phyloP scores from a whole-genome alignment of 805 yeast genomes.

The Isabelozyma pseudorhagii region DNA sequence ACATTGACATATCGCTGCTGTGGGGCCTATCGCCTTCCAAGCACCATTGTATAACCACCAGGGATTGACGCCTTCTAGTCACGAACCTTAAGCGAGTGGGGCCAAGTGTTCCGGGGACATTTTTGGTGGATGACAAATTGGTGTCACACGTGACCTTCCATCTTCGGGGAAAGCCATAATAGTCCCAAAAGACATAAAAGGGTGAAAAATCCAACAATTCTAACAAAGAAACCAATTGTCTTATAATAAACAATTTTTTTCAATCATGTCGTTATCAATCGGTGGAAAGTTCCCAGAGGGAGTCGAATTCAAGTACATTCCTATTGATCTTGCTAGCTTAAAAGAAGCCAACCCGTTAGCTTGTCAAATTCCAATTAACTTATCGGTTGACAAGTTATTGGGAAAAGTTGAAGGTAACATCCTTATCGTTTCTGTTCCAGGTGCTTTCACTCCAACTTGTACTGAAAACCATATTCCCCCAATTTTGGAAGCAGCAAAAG shows the following conservation, averaged over 20 bases:
- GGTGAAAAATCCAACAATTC: background rate
- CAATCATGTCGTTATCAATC: background rate
- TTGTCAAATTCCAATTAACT: slow-evolving; percentile 32
- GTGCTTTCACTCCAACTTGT: slow-evolving; percentile 45
- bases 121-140: background rate
- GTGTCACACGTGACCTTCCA: background rate
- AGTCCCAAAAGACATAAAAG: background rate
- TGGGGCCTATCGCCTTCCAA: too few relatives aligned
- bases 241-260: background rate
- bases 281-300: slow-evolving; percentile 34
- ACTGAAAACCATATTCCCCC: slow-evolving; percentile 44
- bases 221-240: background rate
- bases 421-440: slow-evolving; percentile 40
- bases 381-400: slow-evolving; percentile 31
- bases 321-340: slow-evolving; percentile 28
- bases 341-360: slow-evolving; percentile 25
- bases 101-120: background rate
- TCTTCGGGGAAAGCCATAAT: background rate
- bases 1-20: too few relatives aligned
- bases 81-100: background rate
- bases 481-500: slow-evolving; percentile 24
- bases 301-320: slow-evolving; percentile 34
- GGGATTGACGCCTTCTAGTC: too few relatives aligned
- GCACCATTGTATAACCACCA: too few relatives aligned
- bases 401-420: slow-evolving; percentile 21